Evolutionary conservation across 2,329 filamentous ascomycete genomes (phyloP).

Genomic region (Tolypocladium ophioglossoides): DNA sequence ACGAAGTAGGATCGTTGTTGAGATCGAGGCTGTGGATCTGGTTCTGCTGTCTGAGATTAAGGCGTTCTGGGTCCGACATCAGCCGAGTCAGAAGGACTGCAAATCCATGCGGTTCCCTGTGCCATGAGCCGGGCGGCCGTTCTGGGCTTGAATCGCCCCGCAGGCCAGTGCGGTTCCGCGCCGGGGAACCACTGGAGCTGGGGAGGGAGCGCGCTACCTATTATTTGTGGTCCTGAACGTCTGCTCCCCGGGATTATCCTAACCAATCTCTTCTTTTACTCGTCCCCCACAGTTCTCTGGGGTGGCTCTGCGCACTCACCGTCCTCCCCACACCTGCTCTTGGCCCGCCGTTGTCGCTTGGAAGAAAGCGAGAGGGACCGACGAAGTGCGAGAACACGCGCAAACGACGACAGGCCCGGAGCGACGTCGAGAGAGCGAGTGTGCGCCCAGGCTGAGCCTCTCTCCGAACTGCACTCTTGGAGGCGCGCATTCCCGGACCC

Average conservation of each 20-base stretch:
- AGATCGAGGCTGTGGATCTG: not conserved
- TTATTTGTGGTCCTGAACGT: not conserved
- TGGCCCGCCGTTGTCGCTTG: not conserved
- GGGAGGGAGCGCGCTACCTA: not conserved
- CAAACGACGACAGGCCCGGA: not conserved
- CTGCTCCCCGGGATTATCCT: slow-evolving; percentile 1
- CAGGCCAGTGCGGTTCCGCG: not conserved
- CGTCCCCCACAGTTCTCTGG: no score
- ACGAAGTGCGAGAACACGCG: not conserved
- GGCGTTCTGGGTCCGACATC: not conserved
- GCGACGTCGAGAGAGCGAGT: not conserved
- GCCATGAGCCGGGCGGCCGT: not conserved
- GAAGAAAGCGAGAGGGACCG: not conserved
- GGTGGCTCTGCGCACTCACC: not conserved
- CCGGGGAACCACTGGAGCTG: not conserved
- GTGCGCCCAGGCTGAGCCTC: not conserved
- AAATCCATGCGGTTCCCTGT: not conserved
- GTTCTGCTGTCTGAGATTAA: not conserved
- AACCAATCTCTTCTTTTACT: not conserved
- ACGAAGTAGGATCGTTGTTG: no score
- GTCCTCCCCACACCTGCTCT: not conserved
- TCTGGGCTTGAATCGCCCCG: not conserved
- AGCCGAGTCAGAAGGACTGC: not conserved
- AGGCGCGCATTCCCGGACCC: not conserved
- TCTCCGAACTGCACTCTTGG: not conserved